These are phyloP conservation scores for Claviceps fusiformis DNA, from an alignment of 2,329 filamentous ascomycete species.

Conservation along the genomic window DNA sequence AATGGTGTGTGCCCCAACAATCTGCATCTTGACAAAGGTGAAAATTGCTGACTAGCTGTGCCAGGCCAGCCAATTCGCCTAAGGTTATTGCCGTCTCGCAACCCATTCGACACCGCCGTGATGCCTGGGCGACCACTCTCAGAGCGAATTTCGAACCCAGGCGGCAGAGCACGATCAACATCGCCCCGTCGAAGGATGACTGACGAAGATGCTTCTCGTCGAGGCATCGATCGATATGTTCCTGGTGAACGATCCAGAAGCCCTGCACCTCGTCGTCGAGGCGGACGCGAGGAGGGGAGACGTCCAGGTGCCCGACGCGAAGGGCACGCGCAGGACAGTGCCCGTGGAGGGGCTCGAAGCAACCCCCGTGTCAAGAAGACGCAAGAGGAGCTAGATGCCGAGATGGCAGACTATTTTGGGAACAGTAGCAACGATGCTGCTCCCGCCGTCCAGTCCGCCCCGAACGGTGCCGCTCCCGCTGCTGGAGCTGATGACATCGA, in stretches of 20 bases:
- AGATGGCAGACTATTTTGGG: constrained; percentile 90
- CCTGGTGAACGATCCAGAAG: constrained; percentile 49
- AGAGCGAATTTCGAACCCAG: constrained; percentile 44
- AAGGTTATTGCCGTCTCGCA: constrained; percentile 46
- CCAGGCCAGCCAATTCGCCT: constrained; percentile 68
- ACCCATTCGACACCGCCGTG: constrained; percentile 42
- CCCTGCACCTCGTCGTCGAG: constrained; percentile 39
- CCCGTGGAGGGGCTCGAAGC: constrained; percentile 23
- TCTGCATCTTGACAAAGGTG: not conserved
- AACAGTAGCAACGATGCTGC: constrained; percentile 23
- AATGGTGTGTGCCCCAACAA: constrained; percentile 39
- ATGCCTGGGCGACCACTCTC: constrained; percentile 43
- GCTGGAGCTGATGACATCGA: constrained; percentile 45
- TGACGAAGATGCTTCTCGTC: constrained; percentile 46
- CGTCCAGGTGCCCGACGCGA: constrained; percentile 34
- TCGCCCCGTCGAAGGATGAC: constrained; percentile 34
- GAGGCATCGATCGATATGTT: constrained; percentile 67
- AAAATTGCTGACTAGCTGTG: not conserved
- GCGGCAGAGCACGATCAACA: constrained; percentile 48
- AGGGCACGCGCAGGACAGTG: constrained; percentile 18
- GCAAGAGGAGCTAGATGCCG: constrained; percentile 82
- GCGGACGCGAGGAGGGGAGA: constrained; percentile 37
- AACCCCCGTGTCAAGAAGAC: constrained; percentile 64
- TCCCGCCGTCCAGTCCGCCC: constrained; percentile 15
- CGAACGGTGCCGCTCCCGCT: constrained; percentile 17